phyloP scores from a whole-genome alignment of 164 flowering plant genomes.

The Cinnamomum chago region DNA sequence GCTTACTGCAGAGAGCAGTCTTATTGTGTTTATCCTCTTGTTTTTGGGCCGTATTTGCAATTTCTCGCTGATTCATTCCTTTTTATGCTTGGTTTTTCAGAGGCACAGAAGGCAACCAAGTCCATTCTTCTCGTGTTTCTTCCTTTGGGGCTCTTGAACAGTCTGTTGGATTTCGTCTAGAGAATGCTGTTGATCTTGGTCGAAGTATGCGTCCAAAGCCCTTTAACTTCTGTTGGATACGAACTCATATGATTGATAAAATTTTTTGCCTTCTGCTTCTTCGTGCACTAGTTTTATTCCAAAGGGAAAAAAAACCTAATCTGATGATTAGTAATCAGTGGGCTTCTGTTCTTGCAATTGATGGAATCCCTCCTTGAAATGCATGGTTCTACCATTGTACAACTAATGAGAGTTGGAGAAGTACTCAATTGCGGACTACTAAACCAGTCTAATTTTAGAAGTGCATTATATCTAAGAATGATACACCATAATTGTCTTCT shows the following conservation, averaged over 20 bases:
- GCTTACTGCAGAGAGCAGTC: background rate
- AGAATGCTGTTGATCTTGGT: conserved; percentile 45
- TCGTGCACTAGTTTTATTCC: background rate
- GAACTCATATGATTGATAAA: background rate
- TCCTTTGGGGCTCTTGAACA: conserved; percentile 56
- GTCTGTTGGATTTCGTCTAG: conserved; percentile 48
- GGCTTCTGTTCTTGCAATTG: background rate
- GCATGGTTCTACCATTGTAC: background rate
- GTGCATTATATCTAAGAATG: no score
- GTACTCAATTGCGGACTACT: no score
- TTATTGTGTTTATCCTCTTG: background rate
- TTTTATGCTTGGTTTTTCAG: conserved; percentile 10
- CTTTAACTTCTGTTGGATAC: background rate
- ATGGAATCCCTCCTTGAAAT: background rate
- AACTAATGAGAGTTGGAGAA: no score
- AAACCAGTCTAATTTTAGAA: no score
- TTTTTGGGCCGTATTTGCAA: background rate
- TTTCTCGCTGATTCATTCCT: background rate
- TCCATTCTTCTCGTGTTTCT: conserved; percentile 31
- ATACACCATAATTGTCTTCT: no score
- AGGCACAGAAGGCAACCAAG: conserved; percentile 22
- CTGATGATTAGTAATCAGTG: background rate
- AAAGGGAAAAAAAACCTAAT: background rate
- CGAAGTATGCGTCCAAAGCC: conserved; percentile 37
- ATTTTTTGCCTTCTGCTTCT: background rate